Evolutionary conservation across 208 protist genomes (phyloP).

Genomic region (Trypanosoma congolense): DNA sequence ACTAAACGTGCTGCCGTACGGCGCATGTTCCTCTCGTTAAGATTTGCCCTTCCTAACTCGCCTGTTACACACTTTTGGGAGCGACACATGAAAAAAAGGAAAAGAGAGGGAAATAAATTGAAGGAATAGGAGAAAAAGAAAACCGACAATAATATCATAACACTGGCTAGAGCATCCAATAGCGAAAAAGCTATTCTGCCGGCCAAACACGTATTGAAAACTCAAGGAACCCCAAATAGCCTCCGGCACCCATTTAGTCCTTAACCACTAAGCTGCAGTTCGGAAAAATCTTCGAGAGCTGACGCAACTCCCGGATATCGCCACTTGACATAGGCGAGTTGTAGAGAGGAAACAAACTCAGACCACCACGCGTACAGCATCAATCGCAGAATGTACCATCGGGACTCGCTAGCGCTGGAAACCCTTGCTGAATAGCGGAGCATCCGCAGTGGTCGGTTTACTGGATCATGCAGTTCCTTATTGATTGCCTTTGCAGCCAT

Average conservation of each 20-base stretch:
- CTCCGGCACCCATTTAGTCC: background rate
- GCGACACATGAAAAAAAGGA: too few species aligned
- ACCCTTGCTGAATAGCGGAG: slow-evolving; percentile 67
- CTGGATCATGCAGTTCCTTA: slow-evolving; percentile 63
- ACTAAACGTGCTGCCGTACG: slow-evolving; percentile 23
- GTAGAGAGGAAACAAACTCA: slow-evolving; percentile 46
- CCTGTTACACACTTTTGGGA: too few species aligned
- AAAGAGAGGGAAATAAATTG: too few species aligned
- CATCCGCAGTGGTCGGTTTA: slow-evolving; percentile 73
- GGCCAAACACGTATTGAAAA: too few species aligned
- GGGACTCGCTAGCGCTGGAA: slow-evolving; percentile 23
- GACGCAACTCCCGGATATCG: slow-evolving; percentile 52
- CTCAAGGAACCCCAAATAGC: too few species aligned
- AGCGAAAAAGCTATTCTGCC: too few species aligned
- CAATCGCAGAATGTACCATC: slow-evolving; percentile 28
- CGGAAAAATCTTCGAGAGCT: slow-evolving; percentile 29
- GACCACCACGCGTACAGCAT: slow-evolving; percentile 49
- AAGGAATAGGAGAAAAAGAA: too few species aligned
- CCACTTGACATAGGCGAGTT: slow-evolving; percentile 53
- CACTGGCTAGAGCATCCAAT: too few species aligned
- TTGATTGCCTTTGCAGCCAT: slow-evolving; percentile 87
- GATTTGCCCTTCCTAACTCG: too few species aligned
- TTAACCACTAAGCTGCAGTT: slow-evolving; percentile 48
- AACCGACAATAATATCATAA: too few species aligned
- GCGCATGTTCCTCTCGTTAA: slow-evolving; percentile 19